These are phyloP conservation scores for Aspergillus melleus DNA, from an alignment of 2,329 filamentous ascomycete genomes.

Conservation along the genomic window DNA sequence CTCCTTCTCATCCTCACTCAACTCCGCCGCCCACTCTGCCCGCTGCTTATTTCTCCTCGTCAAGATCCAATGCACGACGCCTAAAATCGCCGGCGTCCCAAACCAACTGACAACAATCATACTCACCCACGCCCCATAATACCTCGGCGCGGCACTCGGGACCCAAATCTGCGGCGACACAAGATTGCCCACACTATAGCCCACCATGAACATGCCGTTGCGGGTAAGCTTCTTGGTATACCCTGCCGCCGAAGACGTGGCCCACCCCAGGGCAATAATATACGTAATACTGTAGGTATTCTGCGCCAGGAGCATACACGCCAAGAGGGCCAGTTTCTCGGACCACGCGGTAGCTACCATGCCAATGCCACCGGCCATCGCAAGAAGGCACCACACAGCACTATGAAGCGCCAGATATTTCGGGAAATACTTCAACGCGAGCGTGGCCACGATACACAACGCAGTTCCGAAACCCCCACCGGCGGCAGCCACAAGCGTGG, in stretches of 20 bases:
- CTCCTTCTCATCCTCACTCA: slow-evolving; percentile 1
- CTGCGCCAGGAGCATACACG: not conserved
- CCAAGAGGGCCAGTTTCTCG: not conserved
- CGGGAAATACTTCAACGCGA: not conserved
- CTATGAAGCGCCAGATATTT: not conserved
- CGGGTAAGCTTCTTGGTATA: slow-evolving; percentile 4
- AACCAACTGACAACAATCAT: not conserved
- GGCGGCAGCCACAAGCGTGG: not conserved
- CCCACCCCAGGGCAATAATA: not conserved
- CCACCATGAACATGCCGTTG: slow-evolving; percentile 7
- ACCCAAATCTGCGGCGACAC: slow-evolving; percentile 7
- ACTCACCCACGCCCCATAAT: not conserved
- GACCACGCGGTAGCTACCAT: not conserved
- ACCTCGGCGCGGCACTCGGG: not conserved
- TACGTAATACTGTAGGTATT: not conserved
- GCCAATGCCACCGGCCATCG: not conserved
- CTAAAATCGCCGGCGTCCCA: not conserved
- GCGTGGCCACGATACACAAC: not conserved
- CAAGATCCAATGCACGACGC: not conserved
- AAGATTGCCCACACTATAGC: slow-evolving; percentile 1
- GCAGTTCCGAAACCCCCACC: not conserved
- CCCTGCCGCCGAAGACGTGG: not conserved
- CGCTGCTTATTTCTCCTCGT: not conserved
- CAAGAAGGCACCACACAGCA: not conserved
- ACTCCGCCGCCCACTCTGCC: not conserved